These are phyloP conservation scores for Parastagonospora avenae DNA, from an alignment of 2,329 filamentous ascomycete genomes.

Conservation along the genomic window DNA sequence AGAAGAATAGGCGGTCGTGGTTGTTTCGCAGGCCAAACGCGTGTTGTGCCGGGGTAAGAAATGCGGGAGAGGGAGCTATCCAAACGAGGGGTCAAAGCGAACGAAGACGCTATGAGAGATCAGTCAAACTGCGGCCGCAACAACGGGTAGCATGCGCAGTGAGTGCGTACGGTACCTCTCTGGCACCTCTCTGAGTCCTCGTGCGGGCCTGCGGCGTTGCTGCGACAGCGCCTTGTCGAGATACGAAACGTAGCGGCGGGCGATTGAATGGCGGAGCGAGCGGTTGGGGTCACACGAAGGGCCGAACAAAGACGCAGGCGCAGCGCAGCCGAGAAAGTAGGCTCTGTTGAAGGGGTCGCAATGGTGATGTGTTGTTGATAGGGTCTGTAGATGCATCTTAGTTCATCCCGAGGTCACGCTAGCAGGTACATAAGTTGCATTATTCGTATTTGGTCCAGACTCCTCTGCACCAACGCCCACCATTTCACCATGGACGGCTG, in stretches of 20 bases:
- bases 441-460: too few relatives aligned
- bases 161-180: too few relatives aligned
- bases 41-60: slow-evolving; percentile 17
- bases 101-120: slow-evolving; percentile 30
- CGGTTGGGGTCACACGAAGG: slow-evolving; percentile 15
- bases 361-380: too few relatives aligned
- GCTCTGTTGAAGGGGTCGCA: slow-evolving; percentile 15
- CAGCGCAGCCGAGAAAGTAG: slow-evolving; percentile 24
- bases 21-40: slow-evolving; percentile 19
- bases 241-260: slow-evolving; percentile 39
- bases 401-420: too few relatives aligned
- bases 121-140: slow-evolving; percentile 3
- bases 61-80: slow-evolving; percentile 36
- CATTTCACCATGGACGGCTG: too few relatives aligned
- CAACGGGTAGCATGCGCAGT: background rate
- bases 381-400: too few relatives aligned
- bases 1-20: slow-evolving; percentile 2
- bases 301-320: slow-evolving; percentile 26
- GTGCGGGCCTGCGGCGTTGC: slow-evolving; percentile 36
- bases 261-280: slow-evolving; percentile 32
- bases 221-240: slow-evolving; percentile 42
- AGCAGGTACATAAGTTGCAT: too few relatives aligned
- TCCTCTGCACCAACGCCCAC: too few relatives aligned
- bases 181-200: slow-evolving; percentile 25
- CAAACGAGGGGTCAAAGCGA: slow-evolving; percentile 45